phyloP scores from a whole-genome alignment of 1,284 basidiomycete species.

The Rugiboletus extremiorientalis region DNA sequence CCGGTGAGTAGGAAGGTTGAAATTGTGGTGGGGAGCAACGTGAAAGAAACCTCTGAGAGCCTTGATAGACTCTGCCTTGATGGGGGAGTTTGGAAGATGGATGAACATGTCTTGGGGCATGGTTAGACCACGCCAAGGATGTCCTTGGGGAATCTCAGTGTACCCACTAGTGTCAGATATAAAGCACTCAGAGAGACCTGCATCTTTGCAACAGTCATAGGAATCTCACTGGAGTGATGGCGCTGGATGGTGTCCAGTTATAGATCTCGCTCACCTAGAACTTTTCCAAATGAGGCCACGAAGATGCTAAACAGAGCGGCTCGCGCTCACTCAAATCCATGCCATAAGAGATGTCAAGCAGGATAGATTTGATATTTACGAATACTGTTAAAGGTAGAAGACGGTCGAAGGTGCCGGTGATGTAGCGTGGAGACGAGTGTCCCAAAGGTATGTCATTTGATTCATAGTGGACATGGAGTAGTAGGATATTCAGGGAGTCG shows the following conservation, averaged over 20 bases:
- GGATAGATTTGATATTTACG: constrained; percentile 10
- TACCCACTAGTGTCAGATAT: constrained; percentile 4
- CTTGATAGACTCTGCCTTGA: constrained; percentile 13
- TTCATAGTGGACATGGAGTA: not conserved
- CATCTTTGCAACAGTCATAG: constrained; percentile 16
- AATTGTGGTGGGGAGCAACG: constrained; percentile 3
- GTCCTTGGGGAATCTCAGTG: constrained; percentile 9
- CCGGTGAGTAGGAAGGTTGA: constrained; percentile 6
- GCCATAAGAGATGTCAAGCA: not conserved
- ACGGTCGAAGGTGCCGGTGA: constrained; percentile 5
- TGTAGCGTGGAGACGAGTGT: not conserved
- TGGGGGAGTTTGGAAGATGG: constrained; percentile 4
- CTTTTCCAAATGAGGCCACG: constrained; percentile 12
- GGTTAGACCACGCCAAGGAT: constrained; percentile 13
- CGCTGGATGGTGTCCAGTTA: too few relatives aligned
- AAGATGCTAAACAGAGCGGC: constrained; percentile 16
- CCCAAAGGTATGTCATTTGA: not conserved
- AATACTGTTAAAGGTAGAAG: constrained; percentile 13
- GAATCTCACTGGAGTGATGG: constrained; percentile 16
- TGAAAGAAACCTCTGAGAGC: constrained; percentile 18
- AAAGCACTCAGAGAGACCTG: constrained; percentile 6
- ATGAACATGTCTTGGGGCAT: not conserved
- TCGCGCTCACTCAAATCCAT: constrained; percentile 8
- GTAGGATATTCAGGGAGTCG: not conserved
- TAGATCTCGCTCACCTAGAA: not conserved